These are phyloP conservation scores for Sporothrix sp. DNA, from an alignment of 2,329 filamentous ascomycete genomes.

Conservation along the genomic window DNA sequence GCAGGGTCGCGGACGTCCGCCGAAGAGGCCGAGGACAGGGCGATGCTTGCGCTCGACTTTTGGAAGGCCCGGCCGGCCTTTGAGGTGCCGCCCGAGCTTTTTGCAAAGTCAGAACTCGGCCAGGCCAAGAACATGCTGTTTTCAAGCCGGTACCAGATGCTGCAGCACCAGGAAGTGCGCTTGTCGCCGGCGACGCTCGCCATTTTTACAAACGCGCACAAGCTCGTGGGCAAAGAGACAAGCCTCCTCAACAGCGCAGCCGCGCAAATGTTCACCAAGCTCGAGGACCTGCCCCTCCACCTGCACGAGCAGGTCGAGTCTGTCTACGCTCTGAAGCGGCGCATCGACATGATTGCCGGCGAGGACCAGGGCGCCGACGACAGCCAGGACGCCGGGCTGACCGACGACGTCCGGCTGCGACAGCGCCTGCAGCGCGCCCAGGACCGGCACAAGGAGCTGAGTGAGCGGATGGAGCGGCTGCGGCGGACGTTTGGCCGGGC, in stretches of 20 bases:
- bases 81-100: slow-evolving; percentile 18
- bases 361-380: slow-evolving; percentile 31
- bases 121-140: slow-evolving; percentile 36
- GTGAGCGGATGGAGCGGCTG: slow-evolving; percentile 50
- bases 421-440: slow-evolving; percentile 46
- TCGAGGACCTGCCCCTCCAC: slow-evolving; percentile 57
- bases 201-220: slow-evolving; percentile 63
- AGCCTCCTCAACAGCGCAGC: slow-evolving; percentile 58
- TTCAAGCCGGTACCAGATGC: slow-evolving; percentile 48
- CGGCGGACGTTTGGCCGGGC: slow-evolving; percentile 40
- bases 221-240: slow-evolving; percentile 60
- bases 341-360: slow-evolving; percentile 57
- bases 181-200: slow-evolving; percentile 62
- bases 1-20: slow-evolving; percentile 24
- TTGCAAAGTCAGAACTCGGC: slow-evolving; percentile 31
- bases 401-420: slow-evolving; percentile 48
- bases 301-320: slow-evolving; percentile 57
- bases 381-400: slow-evolving; percentile 28
- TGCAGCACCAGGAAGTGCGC: slow-evolving; percentile 57
- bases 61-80: slow-evolving; percentile 37
- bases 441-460: slow-evolving; percentile 46
- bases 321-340: slow-evolving; percentile 53
- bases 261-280: slow-evolving; percentile 62
- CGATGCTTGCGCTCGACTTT: slow-evolving; percentile 38
- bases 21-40: slow-evolving; percentile 27